These are phyloP conservation scores for Candida jianshihensis DNA, from an alignment of 805 yeast genomes.

Conservation along the genomic window DNA sequence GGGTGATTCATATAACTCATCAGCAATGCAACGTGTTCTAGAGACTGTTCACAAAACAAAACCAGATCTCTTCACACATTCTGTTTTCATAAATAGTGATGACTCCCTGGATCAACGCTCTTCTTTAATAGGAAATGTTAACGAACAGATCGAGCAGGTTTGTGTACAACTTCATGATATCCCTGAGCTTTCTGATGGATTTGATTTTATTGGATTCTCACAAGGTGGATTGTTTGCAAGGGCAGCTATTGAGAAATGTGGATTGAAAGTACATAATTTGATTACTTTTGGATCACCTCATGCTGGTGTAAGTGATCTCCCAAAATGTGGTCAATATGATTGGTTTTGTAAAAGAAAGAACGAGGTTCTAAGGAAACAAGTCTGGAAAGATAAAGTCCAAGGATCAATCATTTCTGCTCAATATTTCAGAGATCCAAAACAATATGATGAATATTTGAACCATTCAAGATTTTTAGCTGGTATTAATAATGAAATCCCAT, in stretches of 20 bases:
- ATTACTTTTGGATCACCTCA: conserved; percentile 82
- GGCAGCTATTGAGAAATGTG: conserved; percentile 56
- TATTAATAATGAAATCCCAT: conserved; percentile 52
- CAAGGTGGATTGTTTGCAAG: conserved; percentile 83
- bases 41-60: conserved; percentile 34
- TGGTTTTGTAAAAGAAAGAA: conserved; percentile 57
- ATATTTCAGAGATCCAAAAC: conserved; percentile 57
- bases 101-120: conserved; percentile 45
- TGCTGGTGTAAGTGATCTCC: conserved; percentile 65
- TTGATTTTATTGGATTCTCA: conserved; percentile 72
- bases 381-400: conserved; percentile 55
- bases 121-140: conserved; percentile 54
- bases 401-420: conserved; percentile 61
- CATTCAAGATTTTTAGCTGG: conserved; percentile 56
- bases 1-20: conserved; percentile 66
- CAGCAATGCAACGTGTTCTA: conserved; percentile 44
- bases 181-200: conserved; percentile 44
- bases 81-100: conserved; percentile 44
- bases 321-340: conserved; percentile 46
- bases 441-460: conserved; percentile 47
- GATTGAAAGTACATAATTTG: conserved; percentile 38
- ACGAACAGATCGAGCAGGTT: conserved; percentile 44
- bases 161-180: conserved; percentile 45
- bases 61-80: conserved; percentile 48
- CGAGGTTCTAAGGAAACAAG: conserved; percentile 45